Conservation (phyloP, 208 protist genomes). For the Trypanosoma grayi region DNA sequence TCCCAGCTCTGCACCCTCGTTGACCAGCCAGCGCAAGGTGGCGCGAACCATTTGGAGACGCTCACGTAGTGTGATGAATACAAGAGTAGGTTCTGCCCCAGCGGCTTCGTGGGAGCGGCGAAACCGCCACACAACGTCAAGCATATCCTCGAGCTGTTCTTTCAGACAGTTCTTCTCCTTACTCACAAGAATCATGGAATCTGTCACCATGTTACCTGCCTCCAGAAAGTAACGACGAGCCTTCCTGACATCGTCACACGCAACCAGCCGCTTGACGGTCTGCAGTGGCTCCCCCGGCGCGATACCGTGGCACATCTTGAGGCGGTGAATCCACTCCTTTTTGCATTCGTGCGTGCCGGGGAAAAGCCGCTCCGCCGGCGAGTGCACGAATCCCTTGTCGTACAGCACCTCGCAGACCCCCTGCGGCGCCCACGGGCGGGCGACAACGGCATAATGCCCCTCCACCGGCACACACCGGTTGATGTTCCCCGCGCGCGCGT, state of each 20-base stretch:
- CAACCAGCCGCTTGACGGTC: not conserved
- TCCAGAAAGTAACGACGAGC: not conserved
- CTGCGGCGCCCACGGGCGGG: conserved; percentile 7
- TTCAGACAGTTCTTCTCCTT: not conserved
- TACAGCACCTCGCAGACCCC: not conserved
- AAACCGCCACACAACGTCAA: conserved; percentile 1
- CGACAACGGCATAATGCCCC: conserved; percentile 10
- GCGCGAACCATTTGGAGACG: not conserved
- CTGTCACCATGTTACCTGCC: not conserved
- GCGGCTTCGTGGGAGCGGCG: not conserved
- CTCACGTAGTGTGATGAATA: conserved; percentile 10
- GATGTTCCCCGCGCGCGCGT: not conserved
- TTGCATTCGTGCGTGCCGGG: not conserved
- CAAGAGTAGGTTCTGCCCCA: not conserved
- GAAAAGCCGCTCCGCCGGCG: not conserved
- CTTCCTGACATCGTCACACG: not conserved
- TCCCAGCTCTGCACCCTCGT: not conserved
- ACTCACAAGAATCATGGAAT: not conserved
- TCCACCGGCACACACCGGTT: conserved; percentile 12
- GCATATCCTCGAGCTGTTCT: not conserved
- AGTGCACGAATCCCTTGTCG: conserved; percentile 15
- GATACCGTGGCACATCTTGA: conserved; percentile 12
- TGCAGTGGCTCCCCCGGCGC: not conserved
- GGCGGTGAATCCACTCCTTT: conserved; percentile 3
- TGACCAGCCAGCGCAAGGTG: conserved; percentile 8